Conservation (phyloP, 495 filamentous ascomycete species). For the Penicillium cosmopolitanum region DNA sequence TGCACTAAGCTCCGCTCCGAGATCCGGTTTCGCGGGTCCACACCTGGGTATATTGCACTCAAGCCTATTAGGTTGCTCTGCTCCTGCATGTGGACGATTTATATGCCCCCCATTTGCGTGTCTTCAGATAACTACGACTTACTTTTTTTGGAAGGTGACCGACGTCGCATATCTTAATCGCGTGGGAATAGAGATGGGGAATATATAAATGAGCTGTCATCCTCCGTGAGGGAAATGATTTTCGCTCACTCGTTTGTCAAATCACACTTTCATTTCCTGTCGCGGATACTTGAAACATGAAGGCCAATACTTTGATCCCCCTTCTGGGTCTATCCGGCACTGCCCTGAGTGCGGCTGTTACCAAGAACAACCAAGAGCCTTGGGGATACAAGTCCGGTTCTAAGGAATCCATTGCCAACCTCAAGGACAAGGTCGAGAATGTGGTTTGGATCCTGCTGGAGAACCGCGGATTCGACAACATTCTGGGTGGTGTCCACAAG, state of each 20-base stretch:
- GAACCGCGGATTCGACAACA: constrained; percentile 52
- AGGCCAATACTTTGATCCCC: constrained; percentile 29
- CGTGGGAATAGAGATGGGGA: not conserved
- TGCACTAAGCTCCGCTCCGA: not conserved
- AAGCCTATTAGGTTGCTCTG: constrained; percentile 10
- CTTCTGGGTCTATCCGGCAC: constrained; percentile 29
- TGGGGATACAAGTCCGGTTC: constrained; percentile 34
- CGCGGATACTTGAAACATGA: constrained; percentile 17
- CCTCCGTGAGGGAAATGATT: constrained; percentile 17
- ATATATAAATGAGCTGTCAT: constrained; percentile 7
- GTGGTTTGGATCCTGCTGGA: constrained; percentile 51
- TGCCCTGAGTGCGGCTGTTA: constrained; percentile 26
- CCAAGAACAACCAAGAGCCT: constrained; percentile 13
- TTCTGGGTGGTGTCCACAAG: constrained; percentile 44
- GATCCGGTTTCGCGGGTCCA: constrained; percentile 7
- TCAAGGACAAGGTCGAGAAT: constrained; percentile 52
- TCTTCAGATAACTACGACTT: not conserved
- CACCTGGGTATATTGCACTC: not conserved
- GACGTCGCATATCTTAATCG: not conserved
- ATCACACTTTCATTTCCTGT: constrained; percentile 2
- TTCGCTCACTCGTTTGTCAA: constrained; percentile 11
- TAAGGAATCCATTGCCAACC: constrained; percentile 38
- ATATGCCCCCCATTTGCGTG: constrained; percentile 8
- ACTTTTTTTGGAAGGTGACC: constrained; percentile 1
- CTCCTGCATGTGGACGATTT: constrained; percentile 11